Percentiles rank a stretch among this genome's conserved stretches.
phyloP scores from a whole-genome alignment of 2,329 filamentous ascomycete genomes.

The Ophiostoma quercus region DNA sequence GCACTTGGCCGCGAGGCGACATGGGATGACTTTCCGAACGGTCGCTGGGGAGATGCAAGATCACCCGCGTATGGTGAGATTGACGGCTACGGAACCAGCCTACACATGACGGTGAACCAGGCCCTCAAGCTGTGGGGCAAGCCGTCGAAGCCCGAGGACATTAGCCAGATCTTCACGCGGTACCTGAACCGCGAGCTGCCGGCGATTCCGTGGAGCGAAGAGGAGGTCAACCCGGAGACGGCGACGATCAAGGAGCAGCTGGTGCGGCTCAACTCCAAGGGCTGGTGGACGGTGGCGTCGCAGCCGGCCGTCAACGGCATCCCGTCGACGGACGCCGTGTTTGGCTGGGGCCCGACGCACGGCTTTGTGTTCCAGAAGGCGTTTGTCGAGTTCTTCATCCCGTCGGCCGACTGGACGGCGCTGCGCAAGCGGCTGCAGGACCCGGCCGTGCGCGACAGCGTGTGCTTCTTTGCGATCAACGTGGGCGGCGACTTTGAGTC shows the following conservation, averaged over 20 bases:
- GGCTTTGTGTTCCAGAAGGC: slow-evolving; percentile 98
- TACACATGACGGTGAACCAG: slow-evolving; percentile 82
- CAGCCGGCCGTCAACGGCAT: slow-evolving; percentile 90
- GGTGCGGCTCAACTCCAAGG: slow-evolving; percentile 67
- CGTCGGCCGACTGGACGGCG: slow-evolving; percentile 62
- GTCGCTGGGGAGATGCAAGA: slow-evolving; percentile 94
- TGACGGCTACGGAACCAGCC: slow-evolving; percentile 89
- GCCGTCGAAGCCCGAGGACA: slow-evolving; percentile 64
- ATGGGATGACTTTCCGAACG: slow-evolving; percentile 98
- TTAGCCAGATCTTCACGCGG: slow-evolving; percentile 72
- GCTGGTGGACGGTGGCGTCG: slow-evolving; percentile 95
- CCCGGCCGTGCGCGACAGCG: slow-evolving; percentile 55
- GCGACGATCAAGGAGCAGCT: slow-evolving; percentile 72
- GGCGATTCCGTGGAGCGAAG: slow-evolving; percentile 91
- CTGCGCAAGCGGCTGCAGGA: slow-evolving; percentile 58
- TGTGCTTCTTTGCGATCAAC: slow-evolving; percentile 88
- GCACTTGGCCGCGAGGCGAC: slow-evolving; percentile 87
- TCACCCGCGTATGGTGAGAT: slow-evolving; percentile 95
- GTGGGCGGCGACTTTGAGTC: slow-evolving; percentile 70
- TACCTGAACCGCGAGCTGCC: slow-evolving; percentile 74
- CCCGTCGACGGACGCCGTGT: slow-evolving; percentile 67
- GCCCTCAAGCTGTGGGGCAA: slow-evolving; percentile 82
- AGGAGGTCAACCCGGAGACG: slow-evolving; percentile 78
- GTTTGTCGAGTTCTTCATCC: slow-evolving; percentile 94
- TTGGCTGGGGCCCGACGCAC: slow-evolving; percentile 88